Conservation (phyloP, 257 asterid species). For the Gardenia jasminoides region DNA sequence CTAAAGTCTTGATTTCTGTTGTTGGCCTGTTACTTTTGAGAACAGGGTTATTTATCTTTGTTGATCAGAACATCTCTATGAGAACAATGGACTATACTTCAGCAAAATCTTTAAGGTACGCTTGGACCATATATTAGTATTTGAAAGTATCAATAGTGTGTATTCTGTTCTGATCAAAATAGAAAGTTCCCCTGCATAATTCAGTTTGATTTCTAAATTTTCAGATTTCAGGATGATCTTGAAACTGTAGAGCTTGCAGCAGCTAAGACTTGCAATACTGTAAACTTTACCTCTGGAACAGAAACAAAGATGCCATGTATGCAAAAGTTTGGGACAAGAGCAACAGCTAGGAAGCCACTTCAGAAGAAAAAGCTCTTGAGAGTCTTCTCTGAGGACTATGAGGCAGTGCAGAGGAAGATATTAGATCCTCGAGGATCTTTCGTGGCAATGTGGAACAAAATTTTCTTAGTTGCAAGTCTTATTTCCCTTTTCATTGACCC, state of each 20-base stretch:
- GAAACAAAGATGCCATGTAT: conserved; percentile 1
- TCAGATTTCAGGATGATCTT: conserved; percentile 42
- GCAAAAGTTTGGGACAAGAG: conserved; percentile 15
- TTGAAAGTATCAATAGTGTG: too few relatives aligned
- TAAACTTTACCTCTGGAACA: neutral
- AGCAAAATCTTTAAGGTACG: conserved; percentile 3
- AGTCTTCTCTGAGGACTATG: conserved; percentile 69
- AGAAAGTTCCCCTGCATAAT: neutral
- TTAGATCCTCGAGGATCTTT: conserved; percentile 57
- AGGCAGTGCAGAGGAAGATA: conserved; percentile 44
- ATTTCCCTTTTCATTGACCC: conserved; percentile 65
- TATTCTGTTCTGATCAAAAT: too few relatives aligned
- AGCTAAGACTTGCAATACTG: neutral
- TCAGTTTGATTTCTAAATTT: neutral
- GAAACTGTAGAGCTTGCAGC: conserved; percentile 29
- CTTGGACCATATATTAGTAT: too few relatives aligned
- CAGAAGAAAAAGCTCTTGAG: conserved; percentile 49
- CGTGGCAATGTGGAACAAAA: conserved; percentile 53
- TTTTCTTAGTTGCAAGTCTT: conserved; percentile 49
- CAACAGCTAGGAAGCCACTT: conserved; percentile 14
- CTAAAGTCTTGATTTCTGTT: neutral
- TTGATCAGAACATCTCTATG: neutral
- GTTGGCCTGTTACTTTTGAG: neutral
- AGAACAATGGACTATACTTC: neutral
- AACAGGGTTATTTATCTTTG: neutral